Base-by-base conservation (phyloP, 2,329 filamentous ascomycete species). In the Pseudogymnoascus sp. region DNA sequence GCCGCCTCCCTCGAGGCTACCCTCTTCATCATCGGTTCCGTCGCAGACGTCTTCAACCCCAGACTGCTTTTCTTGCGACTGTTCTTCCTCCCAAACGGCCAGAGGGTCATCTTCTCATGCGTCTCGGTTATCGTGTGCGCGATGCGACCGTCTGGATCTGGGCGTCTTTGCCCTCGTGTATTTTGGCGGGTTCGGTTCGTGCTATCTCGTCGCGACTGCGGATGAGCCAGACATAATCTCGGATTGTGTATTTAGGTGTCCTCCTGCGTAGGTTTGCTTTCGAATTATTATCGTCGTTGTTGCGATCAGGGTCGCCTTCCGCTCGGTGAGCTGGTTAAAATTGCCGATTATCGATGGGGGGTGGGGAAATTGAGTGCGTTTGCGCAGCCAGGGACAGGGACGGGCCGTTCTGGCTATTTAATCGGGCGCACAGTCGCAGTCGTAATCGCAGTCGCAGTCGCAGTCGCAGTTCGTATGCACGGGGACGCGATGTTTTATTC, bases 51-150 rank as follows among this genome's bases (percentile, higher is more conserved):
- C 74, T 67, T 80, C 80, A 67, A 80, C 81, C 73, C 83, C 67
- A 76, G 76, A 63, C 77, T 75, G 65, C 78, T 74, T 70, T 80
- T 78, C 75, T 79, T 84, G 75, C 86, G 86, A 74, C 85, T 86
- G 75, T 82, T 86, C 76, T 82, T 87, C 70, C 87, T 85, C 75
- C 86, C 81, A 75, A 95, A 96, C 64, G 87, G 89, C 91, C 90
- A 95, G 74, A 92, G 78, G 72, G 87, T 84, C 89, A 93, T 93
- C 58, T 66, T 72, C 66, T 68, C 68, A 69, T 70, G 41, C 43
- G 43, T 50, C 43, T 50, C 25, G 25, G 15, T 50, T 50, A 25
- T 50, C 43, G 43, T 33, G n/a, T 15, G 43, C 12, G 43, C 43
- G 43, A 50, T 50, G 43, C 43, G 43, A 50, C 43, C n/a, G 43